Percentiles rank a stretch among this genome's conserved stretches.
These are phyloP conservation scores for Fusarium subglutinans DNA, from an alignment of 2,329 filamentous ascomycete species.

Conservation along the genomic window DNA sequence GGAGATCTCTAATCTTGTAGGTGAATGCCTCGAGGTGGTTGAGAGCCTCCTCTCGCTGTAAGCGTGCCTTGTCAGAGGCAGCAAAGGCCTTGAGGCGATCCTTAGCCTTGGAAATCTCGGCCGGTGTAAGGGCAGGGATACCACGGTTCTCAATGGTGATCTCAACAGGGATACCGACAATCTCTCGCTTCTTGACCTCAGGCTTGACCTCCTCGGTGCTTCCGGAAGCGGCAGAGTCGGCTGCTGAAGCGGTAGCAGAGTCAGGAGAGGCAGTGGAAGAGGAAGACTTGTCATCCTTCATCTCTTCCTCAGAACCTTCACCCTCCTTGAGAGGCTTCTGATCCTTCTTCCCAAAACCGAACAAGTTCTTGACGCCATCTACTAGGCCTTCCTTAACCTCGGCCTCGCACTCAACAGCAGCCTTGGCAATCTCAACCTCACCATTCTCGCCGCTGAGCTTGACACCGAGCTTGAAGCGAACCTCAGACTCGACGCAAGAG, in stretches of 20 bases:
- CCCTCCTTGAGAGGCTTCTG: slow-evolving; percentile 70
- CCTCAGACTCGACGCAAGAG: slow-evolving; percentile 77
- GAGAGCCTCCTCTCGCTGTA: slow-evolving; percentile 82
- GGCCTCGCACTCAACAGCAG: slow-evolving; percentile 85
- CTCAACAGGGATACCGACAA: slow-evolving; percentile 63
- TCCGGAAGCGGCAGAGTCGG: slow-evolving; percentile 58
- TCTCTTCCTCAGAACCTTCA: slow-evolving; percentile 50
- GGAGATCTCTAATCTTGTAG: slow-evolving; percentile 85
- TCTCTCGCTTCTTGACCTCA: slow-evolving; percentile 67
- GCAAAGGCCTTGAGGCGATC: slow-evolving; percentile 86
- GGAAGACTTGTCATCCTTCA: slow-evolving; percentile 53
- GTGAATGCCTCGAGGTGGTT: slow-evolving; percentile 95
- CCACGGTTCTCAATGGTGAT: slow-evolving; percentile 61
- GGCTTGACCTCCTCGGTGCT: slow-evolving; percentile 57
- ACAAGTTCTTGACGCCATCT: slow-evolving; percentile 94
- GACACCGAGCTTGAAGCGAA: slow-evolving; percentile 82
- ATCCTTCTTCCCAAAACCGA: slow-evolving; percentile 92
- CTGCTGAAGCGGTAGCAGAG: slow-evolving; percentile 41
- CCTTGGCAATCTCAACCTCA: slow-evolving; percentile 79
- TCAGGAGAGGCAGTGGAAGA: slow-evolving; percentile 36
- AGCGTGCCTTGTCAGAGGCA: slow-evolving; percentile 80
- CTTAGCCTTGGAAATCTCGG: slow-evolving; percentile 63
- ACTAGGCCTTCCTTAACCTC: slow-evolving; percentile 86
- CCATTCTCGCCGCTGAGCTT: slow-evolving; percentile 78
- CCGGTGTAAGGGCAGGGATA: slow-evolving; percentile 58